Conservation (phyloP, 148 eudicot species). For the Dysphania ambrosioides region DNA sequence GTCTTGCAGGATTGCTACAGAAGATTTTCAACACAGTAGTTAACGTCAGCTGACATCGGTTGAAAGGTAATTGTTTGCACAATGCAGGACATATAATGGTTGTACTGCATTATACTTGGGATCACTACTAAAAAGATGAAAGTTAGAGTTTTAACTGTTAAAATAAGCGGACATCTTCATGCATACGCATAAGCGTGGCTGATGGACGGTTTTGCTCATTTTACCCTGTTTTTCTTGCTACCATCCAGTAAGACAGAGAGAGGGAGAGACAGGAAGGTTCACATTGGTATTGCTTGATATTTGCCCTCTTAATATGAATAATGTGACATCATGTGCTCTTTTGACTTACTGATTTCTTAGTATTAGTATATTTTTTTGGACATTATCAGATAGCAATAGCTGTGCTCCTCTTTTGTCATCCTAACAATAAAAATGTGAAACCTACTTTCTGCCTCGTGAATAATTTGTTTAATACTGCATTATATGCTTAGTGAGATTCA, state of each 20-base stretch:
- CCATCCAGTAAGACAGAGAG: slow-evolving; percentile 3
- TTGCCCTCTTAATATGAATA: slow-evolving; percentile 14
- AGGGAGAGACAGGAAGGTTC: slow-evolving; percentile 6
- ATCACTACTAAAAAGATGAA: no score
- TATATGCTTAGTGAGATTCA: background rate
- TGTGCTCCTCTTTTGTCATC: slow-evolving; percentile 23
- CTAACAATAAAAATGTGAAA: slow-evolving; percentile 24
- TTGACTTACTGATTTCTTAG: slow-evolving; percentile 30
- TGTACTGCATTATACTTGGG: no score
- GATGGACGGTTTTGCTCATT: background rate
- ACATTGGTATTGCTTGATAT: background rate
- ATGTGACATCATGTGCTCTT: slow-evolving; percentile 37
- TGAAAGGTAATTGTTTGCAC: background rate
- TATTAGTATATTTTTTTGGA: slow-evolving; percentile 7
- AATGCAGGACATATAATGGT: background rate
- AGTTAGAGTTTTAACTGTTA: background rate
- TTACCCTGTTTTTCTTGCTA: background rate
- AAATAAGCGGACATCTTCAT: background rate
- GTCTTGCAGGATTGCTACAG: background rate
- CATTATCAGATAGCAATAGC: slow-evolving; percentile 12
- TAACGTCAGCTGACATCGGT: background rate
- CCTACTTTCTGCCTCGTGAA: slow-evolving; percentile 19
- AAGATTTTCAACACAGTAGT: background rate
- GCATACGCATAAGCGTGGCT: background rate
- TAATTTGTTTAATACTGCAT: background rate